Evolutionary conservation across 257 asterid genomes (phyloP).

Genomic region (Datura wrightii): DNA sequence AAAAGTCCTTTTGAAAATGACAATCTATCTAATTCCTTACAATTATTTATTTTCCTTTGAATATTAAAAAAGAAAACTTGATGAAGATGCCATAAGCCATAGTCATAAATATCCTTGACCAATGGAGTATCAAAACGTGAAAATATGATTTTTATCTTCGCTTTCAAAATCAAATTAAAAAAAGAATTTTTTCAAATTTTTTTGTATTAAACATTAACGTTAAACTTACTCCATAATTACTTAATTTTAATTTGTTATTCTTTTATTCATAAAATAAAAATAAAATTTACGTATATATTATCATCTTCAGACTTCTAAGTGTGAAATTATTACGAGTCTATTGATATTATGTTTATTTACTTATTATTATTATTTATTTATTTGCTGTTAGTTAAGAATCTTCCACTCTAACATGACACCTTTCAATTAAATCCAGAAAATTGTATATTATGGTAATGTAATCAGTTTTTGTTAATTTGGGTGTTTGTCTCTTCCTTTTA

Average conservation of each 20-base stretch:
- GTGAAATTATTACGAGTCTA: too few species aligned
- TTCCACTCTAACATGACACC: background rate
- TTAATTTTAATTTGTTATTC: background rate
- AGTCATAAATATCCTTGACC: background rate
- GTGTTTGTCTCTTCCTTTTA: background rate
- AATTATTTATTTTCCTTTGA: background rate
- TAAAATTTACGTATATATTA: too few species aligned
- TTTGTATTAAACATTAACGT: background rate
- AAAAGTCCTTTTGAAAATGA: background rate
- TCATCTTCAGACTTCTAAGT: too few species aligned
- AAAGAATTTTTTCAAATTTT: too few species aligned
- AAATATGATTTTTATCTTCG: too few species aligned
- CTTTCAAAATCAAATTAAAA: too few species aligned
- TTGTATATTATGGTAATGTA: background rate
- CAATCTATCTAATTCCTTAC: constrained; percentile 4
- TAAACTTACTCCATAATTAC: background rate
- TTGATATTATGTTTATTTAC: background rate
- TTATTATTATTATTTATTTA: background rate
- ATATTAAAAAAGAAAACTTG: background rate
- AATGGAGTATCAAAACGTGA: background rate
- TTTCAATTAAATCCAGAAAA: background rate
- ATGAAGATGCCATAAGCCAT: background rate
- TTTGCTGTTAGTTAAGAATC: background rate
- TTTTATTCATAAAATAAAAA: background rate
- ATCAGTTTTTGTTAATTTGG: background rate